These are phyloP conservation scores for Trametes meyenii DNA, from an alignment of 768 basidiomycete species.

Conservation along the genomic window DNA sequence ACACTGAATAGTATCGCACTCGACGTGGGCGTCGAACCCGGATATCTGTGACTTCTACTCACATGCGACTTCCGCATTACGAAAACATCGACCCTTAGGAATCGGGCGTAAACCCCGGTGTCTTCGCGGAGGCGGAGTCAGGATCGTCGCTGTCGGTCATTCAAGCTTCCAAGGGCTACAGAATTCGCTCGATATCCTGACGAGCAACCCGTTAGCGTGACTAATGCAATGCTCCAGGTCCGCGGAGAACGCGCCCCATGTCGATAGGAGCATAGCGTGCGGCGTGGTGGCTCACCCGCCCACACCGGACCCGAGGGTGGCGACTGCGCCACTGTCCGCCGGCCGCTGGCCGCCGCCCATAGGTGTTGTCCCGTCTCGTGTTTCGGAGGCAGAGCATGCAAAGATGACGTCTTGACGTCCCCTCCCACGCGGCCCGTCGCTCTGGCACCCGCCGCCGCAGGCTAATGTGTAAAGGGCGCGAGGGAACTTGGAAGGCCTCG, in stretches of 20 bases:
- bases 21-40: not conserved
- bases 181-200: not conserved
- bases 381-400: not conserved
- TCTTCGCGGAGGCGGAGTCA: not conserved
- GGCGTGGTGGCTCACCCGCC: too few relatives aligned
- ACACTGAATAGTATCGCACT: not conserved
- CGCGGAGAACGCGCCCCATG: not conserved
- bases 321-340: too few relatives aligned
- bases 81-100: not conserved
- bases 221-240: not conserved
- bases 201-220: not conserved
- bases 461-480: conserved; percentile 6
- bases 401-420: conserved; percentile 3
- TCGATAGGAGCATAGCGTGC: too few relatives aligned
- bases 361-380: too few relatives aligned
- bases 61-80: not conserved
- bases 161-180: not conserved
- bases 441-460: not conserved
- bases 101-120: not conserved
- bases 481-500: not conserved
- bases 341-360: too few relatives aligned
- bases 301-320: too few relatives aligned
- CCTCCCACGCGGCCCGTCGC: not conserved
- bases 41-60: not conserved
- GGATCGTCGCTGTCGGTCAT: not conserved